phyloP scores from a whole-genome alignment of 805 yeast species.

The Saccharomycopsis sp. region DNA sequence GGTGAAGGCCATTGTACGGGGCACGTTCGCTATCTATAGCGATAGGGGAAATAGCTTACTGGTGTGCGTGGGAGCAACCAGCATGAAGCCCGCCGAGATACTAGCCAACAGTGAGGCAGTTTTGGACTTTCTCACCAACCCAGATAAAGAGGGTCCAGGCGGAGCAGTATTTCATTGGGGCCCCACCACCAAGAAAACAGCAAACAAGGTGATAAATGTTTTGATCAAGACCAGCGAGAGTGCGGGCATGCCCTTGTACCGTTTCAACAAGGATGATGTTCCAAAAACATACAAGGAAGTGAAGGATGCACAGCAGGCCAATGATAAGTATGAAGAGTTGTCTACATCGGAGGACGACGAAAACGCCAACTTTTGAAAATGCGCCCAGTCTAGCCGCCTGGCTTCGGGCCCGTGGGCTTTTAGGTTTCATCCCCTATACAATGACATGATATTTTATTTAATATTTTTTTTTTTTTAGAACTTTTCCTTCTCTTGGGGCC shows the following conservation, averaged over 20 bases:
- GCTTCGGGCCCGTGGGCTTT: not conserved
- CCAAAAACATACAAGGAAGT: too few species aligned
- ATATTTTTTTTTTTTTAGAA: too few species aligned
- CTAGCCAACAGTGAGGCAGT: conserved; percentile 46
- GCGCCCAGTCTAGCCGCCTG: too few species aligned
- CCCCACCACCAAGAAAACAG: not conserved
- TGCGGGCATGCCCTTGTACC: conserved; percentile 14
- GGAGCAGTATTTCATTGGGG: conserved; percentile 28
- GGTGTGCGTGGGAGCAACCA: conserved; percentile 49
- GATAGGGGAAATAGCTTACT: conserved; percentile 49
- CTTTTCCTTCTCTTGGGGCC: too few species aligned
- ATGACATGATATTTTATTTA: too few species aligned
- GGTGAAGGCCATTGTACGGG: conserved; percentile 51
- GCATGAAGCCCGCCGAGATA: conserved; percentile 35
- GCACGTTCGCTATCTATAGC: conserved; percentile 54
- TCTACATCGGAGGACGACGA: not conserved
- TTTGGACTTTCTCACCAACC: conserved; percentile 38
- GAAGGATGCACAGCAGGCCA: too few species aligned
- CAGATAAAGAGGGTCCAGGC: conserved; percentile 44
- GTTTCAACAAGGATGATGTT: not conserved
- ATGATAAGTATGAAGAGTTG: not conserved
- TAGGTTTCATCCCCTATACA: too few species aligned
- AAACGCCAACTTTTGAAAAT: not conserved
- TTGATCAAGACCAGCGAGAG: conserved; percentile 16
- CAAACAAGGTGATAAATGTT: conserved; percentile 7